phyloP scores from a whole-genome alignment of 139 green algal species.

The Trebouxia sp. region DNA sequence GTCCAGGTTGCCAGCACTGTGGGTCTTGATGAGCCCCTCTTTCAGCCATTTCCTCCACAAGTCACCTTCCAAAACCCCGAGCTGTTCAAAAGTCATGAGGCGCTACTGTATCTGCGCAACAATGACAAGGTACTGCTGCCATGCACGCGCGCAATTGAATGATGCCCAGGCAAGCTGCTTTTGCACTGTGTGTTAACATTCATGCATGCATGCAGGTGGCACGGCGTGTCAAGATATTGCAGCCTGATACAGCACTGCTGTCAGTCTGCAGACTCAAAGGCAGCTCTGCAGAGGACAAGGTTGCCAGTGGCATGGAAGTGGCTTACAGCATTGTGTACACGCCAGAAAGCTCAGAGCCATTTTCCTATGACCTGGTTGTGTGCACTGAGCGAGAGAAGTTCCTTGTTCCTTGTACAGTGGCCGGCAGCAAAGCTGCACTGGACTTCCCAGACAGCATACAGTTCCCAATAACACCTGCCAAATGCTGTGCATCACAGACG shows the following conservation, averaged over 20 bases:
- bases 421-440: constrained; percentile 50
- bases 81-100: constrained; percentile 63
- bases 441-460: constrained; percentile 72
- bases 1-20: constrained; percentile 64
- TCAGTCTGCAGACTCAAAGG: constrained; percentile 43
- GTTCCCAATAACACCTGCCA: constrained; percentile 51
- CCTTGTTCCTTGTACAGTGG: constrained; percentile 56
- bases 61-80: constrained; percentile 69
- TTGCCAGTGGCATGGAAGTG: constrained; percentile 81
- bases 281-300: constrained; percentile 49
- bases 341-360: constrained; percentile 55
- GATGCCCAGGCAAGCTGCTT: background rate
- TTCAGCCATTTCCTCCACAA: constrained; percentile 77
- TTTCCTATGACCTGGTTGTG: constrained; percentile 65
- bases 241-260: constrained; percentile 61
- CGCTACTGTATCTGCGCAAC: constrained; percentile 72
- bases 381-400: constrained; percentile 85
- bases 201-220: constrained; percentile 54
- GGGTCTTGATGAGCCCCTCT: constrained; percentile 71
- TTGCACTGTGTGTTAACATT: background rate
- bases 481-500: constrained; percentile 42
- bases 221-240: constrained; percentile 58
- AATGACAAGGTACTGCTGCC: constrained; percentile 56
- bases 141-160: background rate
- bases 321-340: constrained; percentile 63